Conservation (phyloP, 352 stramenopile species). For the Globisporangium acanthophoron region DNA sequence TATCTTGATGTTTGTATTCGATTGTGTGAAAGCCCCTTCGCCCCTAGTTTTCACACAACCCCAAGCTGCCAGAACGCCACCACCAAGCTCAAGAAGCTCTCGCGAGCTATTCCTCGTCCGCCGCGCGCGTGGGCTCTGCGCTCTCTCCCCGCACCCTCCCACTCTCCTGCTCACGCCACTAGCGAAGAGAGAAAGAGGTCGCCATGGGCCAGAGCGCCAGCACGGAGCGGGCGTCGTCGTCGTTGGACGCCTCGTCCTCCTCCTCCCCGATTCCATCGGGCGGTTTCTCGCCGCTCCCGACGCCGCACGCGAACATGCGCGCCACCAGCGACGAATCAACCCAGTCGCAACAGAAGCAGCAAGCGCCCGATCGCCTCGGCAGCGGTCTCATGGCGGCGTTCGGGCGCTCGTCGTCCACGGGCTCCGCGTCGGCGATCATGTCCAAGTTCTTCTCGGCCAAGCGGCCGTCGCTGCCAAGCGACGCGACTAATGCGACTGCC, state of each 20-base stretch:
- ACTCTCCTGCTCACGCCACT: neutral
- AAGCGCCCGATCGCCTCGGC: neutral
- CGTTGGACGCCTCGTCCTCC: neutral
- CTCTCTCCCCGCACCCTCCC: neutral
- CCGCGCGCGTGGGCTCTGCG: too few species aligned
- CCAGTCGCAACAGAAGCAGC: neutral
- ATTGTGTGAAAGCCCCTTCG: too few species aligned
- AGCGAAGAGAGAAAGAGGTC: neutral
- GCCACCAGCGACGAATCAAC: neutral
- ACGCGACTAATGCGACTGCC: neutral
- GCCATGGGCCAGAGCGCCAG: slow-evolving; percentile 1
- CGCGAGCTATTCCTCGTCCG: too few species aligned
- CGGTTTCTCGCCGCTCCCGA: neutral
- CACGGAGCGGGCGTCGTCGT: neutral
- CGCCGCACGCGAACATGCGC: neutral
- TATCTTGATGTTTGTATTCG: neutral
- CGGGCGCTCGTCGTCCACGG: slow-evolving; percentile 1
- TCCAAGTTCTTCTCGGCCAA: slow-evolving; percentile 17
- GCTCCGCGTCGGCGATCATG: slow-evolving; percentile 11
- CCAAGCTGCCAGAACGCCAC: too few species aligned
- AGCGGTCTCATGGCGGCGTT: slow-evolving; percentile 6
- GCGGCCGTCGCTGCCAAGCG: slow-evolving; percentile 6
- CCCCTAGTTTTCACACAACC: too few species aligned
- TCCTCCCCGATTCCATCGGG: neutral
- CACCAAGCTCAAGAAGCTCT: neutral